Percentiles rank a stretch among this genome's conserved stretches.
Conservation (phyloP, 2,329 filamentous ascomycete genomes). For the Talaromyces sp. region DNA sequence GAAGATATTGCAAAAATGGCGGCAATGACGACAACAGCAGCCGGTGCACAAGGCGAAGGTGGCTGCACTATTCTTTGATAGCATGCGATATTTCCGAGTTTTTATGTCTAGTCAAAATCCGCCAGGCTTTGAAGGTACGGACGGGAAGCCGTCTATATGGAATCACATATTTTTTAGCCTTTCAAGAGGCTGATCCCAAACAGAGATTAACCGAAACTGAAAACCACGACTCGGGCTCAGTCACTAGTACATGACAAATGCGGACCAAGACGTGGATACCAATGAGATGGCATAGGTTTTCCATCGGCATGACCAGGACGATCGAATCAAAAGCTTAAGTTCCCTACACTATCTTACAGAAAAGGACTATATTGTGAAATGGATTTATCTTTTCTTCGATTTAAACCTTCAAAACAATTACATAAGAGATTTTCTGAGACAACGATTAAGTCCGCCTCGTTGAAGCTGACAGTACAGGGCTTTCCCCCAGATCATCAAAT, state of each 20-base stretch:
- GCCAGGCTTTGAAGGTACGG: too few species aligned
- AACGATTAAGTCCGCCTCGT: conserved; percentile 86
- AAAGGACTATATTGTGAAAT: background rate
- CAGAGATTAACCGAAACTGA: background rate
- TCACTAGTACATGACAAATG: background rate
- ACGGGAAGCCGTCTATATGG: too few species aligned
- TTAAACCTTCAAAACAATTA: conserved; percentile 9
- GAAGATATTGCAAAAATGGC: conserved; percentile 56
- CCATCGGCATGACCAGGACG: background rate
- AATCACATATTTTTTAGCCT: background rate
- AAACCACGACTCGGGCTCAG: background rate
- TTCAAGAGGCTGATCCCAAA: background rate
- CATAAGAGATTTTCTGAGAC: conserved; percentile 47
- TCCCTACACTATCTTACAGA: background rate
- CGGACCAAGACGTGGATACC: background rate
- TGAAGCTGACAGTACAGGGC: conserved; percentile 76
- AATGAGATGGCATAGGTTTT: background rate
- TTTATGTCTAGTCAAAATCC: background rate
- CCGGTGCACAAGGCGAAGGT: conserved; percentile 45
- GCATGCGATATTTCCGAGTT: background rate
- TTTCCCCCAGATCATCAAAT: conserved; percentile 69
- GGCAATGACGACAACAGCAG: conserved; percentile 53
- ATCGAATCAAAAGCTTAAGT: background rate
- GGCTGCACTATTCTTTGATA: conserved; percentile 38
- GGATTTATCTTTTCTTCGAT: conserved; percentile 11